Evolutionary conservation across 1,284 basidiomycete species (phyloP).

Genomic region (Pholiota adiposa): DNA sequence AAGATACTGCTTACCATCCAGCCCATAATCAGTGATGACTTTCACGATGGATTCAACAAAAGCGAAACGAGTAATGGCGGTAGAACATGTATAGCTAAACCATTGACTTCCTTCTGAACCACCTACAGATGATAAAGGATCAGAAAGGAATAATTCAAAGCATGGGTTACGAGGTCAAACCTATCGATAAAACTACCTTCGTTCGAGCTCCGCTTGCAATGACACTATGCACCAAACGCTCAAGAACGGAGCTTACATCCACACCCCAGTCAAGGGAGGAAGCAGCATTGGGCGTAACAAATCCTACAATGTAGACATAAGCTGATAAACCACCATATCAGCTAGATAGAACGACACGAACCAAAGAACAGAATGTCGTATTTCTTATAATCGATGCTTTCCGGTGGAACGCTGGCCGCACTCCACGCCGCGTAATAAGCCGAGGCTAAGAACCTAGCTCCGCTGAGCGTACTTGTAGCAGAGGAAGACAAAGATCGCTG

Average conservation of each 20-base stretch:
- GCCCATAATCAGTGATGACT: constrained; percentile 61
- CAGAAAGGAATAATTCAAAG: constrained; percentile 19
- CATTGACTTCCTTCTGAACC: constrained; percentile 62
- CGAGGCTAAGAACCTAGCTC: constrained; percentile 39
- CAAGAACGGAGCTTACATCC: constrained; percentile 47
- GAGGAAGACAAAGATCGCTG: constrained; percentile 23
- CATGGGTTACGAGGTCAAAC: constrained; percentile 43
- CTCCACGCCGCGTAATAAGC: constrained; percentile 63
- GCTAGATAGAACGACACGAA: too few species aligned
- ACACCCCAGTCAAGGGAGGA: constrained; percentile 60
- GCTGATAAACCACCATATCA: too few species aligned
- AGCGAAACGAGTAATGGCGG: constrained; percentile 49
- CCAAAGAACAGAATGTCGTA: constrained; percentile 80
- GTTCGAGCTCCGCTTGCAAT: constrained; percentile 60
- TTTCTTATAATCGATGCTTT: constrained; percentile 67
- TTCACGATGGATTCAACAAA: constrained; percentile 65
- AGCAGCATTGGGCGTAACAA: constrained; percentile 69
- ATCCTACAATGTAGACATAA: constrained; percentile 54
- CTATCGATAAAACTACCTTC: constrained; percentile 75
- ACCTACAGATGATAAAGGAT: constrained; percentile 34
- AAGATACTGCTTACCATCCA: constrained; percentile 45
- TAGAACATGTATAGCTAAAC: constrained; percentile 67
- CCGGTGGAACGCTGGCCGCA: constrained; percentile 56
- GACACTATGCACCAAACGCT: constrained; percentile 62
- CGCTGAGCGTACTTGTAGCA: constrained; percentile 36